Evolutionary conservation across 306 rosid species (phyloP).

Genomic region (Trifolium fragiferum): DNA sequence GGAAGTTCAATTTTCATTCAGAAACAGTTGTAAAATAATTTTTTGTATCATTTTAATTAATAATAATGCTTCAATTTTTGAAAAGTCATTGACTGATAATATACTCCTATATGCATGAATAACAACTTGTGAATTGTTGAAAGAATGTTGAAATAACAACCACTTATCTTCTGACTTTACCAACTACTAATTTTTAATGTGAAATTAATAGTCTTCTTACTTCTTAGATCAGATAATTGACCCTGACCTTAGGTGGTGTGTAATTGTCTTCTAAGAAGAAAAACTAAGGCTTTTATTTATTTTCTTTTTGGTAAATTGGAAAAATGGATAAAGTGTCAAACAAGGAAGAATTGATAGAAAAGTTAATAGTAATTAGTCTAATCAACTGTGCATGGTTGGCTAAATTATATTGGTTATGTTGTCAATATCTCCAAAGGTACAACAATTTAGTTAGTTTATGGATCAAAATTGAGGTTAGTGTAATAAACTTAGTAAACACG

Average conservation of each 20-base stretch:
- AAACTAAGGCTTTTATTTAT: not conserved
- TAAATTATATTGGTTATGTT: conserved; percentile 33
- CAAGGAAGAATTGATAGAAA: conserved; percentile 14
- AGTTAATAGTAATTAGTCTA: conserved; percentile 37
- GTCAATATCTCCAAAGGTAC: conserved; percentile 34
- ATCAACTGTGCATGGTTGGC: conserved; percentile 41
- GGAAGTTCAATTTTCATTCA: too few species aligned
- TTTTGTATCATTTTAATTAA: too few species aligned
- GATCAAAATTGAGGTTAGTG: conserved; percentile 27
- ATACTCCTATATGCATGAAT: not conserved
- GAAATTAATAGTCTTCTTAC: too few species aligned
- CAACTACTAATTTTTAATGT: not conserved
- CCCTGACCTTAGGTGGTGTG: not conserved
- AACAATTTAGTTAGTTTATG: conserved; percentile 13
- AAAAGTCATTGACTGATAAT: too few species aligned
- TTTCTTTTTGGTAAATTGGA: not conserved
- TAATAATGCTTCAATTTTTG: too few species aligned
- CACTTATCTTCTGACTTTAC: not conserved
- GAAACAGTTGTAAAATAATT: not conserved
- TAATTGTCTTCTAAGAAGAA: too few species aligned
- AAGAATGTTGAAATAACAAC: too few species aligned
- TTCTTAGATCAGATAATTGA: not conserved
- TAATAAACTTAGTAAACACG: conserved; percentile 17
- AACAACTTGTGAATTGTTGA: not conserved
- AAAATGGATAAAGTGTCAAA: conserved; percentile 38